A percentile compares a stretch with the other conserved stretches of the same genome.
Conservation (phyloP, 2,329 filamentous ascomycete species). For the Septoria linicola region DNA sequence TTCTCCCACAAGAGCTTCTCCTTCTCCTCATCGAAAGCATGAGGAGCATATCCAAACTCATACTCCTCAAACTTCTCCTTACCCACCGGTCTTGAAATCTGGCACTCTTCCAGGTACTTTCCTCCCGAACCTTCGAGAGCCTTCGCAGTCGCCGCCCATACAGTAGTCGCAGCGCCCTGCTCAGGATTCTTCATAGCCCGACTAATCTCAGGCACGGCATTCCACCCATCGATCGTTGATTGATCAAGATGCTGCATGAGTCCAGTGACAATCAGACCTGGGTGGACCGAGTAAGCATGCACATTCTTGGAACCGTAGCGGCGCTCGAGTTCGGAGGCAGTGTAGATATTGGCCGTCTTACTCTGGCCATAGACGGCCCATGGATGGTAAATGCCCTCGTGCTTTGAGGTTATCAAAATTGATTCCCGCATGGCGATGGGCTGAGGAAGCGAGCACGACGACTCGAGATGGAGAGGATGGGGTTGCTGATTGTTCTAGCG, state of each 20-base stretch:
- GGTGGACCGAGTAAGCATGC: slow-evolving; percentile 48
- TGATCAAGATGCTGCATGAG: slow-evolving; percentile 15
- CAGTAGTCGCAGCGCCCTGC: slow-evolving; percentile 52
- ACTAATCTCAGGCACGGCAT: background rate
- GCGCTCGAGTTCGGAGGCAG: slow-evolving; percentile 53
- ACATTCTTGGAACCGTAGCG: slow-evolving; percentile 47
- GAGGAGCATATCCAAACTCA: background rate
- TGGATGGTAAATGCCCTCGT: slow-evolving; percentile 37
- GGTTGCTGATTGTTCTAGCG: slow-evolving; percentile 43
- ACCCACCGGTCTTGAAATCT: slow-evolving; percentile 31
- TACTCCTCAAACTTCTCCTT: slow-evolving; percentile 27
- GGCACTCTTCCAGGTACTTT: slow-evolving; percentile 21
- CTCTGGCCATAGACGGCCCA: slow-evolving; percentile 48
- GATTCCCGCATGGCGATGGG: slow-evolving; percentile 41
- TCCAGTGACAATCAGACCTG: slow-evolving; percentile 43
- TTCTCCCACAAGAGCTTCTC: slow-evolving; percentile 45
- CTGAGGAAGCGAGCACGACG: slow-evolving; percentile 47
- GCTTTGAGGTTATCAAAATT: slow-evolving; percentile 45
- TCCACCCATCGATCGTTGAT: no score
- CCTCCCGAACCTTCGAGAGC: slow-evolving; percentile 41
- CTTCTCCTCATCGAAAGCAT: slow-evolving; percentile 27
- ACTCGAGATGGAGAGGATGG: slow-evolving; percentile 48
- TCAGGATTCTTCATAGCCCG: slow-evolving; percentile 35
- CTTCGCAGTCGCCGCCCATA: slow-evolving; percentile 46
- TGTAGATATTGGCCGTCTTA: slow-evolving; percentile 54